Evolutionary conservation across 2,329 filamentous ascomycete species (phyloP), one percentile per base, ranked within the genome.

Genomic region (Exophiala sideris): DNA sequence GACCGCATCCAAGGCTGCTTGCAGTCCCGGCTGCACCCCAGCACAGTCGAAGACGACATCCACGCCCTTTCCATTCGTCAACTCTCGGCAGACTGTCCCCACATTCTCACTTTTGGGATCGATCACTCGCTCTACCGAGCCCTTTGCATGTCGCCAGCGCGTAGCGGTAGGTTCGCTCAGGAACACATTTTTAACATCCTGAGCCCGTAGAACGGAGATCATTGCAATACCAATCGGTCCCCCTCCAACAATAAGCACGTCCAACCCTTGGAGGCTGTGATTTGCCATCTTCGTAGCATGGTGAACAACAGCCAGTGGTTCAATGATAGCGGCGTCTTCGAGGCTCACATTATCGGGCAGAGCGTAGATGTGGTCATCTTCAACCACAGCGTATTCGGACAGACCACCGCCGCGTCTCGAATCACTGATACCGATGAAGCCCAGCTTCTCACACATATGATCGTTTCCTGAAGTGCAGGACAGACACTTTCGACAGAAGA

Each of bases 41-140:
- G 69, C 68, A 59, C 67, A 68, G 53, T 71, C 68, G 40, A 70
- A 70, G 3, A 67, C 66, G 10, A 69, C 56, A 51, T 69, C 65
- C 0, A 68, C 66, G 11, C 67, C 68, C 42, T 65, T 62, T 1
- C 67, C 66, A 33, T 48, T 50, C 3, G 66, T 69, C 21, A 67
- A 20, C 14, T 66, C 64, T 14, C 62, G 56, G 36, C 65, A 68
- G 16, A 47, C 59, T 0, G 62, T 63, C 3, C 60, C 68, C 14
- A 73, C 59, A 33, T 57, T 54, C 35, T 59, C 56, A 2, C 47
- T 48, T 24, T 46, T 34, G 7, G 56, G 59, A 36, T 59, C 51
- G 16, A 59, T 48, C 21, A 59, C 49, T n/a, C 29, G 29, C 11
- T 56, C 50, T 12, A 55, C 54, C 11, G 41, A n/a, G 3, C 42